Evolutionary conservation across 2,329 filamentous ascomycete species (phyloP).

Genomic region (Fusarium sacchari): DNA sequence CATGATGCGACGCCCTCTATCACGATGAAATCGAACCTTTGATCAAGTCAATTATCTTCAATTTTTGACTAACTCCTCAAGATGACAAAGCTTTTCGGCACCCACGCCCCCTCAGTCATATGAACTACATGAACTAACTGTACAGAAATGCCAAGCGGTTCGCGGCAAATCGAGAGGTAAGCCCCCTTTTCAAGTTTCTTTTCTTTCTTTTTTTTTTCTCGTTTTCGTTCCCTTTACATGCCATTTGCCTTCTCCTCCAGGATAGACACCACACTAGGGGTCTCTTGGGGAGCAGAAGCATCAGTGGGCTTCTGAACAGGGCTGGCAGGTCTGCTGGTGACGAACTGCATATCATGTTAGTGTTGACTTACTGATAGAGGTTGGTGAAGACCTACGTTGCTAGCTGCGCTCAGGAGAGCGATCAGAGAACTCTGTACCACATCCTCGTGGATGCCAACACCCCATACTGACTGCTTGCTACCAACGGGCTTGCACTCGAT

Average conservation of each 20-base stretch:
- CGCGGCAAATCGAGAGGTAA: neutral
- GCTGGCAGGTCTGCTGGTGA: slow-evolving; percentile 21
- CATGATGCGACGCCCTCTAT: neutral
- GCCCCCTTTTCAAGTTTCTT: neutral
- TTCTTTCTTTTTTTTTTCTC: neutral
- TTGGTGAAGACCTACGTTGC: slow-evolving; percentile 71
- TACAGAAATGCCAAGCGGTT: slow-evolving; percentile 2
- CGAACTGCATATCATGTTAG: slow-evolving; percentile 6
- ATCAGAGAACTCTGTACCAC: slow-evolving; percentile 87
- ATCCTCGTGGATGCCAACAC: slow-evolving; percentile 91
- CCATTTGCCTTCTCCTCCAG: slow-evolving; percentile 29
- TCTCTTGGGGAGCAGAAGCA: neutral
- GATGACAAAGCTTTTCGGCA: neutral
- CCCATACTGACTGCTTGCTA: slow-evolving; percentile 81
- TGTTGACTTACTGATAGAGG: neutral
- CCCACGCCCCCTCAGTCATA: neutral
- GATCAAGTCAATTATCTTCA: neutral
- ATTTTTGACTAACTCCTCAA: slow-evolving; percentile 3
- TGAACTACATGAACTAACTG: neutral
- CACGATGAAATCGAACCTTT: neutral
- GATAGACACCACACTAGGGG: slow-evolving; percentile 16
- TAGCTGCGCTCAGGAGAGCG: slow-evolving; percentile 85
- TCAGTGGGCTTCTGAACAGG: slow-evolving; percentile 10
- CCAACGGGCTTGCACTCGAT: slow-evolving; percentile 84
- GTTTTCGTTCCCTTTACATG: slow-evolving; percentile 3